phyloP scores from a whole-genome alignment of 768 basidiomycete genomes.

The Lyophyllum shimeji region DNA sequence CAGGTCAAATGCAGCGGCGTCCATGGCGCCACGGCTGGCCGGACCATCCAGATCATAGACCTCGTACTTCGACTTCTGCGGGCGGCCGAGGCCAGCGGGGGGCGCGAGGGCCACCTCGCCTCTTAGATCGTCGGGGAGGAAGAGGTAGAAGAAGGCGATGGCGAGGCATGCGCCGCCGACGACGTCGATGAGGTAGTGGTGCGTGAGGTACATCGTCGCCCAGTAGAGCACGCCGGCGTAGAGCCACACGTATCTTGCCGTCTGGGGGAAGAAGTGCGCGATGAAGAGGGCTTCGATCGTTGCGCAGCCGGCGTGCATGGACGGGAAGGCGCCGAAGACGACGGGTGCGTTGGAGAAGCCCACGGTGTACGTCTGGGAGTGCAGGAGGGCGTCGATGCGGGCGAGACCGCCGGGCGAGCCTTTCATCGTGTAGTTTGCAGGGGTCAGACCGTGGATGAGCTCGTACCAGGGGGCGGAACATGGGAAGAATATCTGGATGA shows the following conservation, averaged over 20 bases:
- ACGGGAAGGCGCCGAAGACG: constrained; percentile 96
- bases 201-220: constrained; percentile 98
- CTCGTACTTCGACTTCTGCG: constrained; percentile 64
- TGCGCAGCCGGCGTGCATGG: constrained; percentile 86
- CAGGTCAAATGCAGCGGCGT: constrained; percentile 55
- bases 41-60: constrained; percentile 76
- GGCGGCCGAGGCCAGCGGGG: constrained; percentile 35
- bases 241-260: constrained; percentile 66
- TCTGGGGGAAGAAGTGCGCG: constrained; percentile 89
- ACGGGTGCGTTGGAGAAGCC: constrained; percentile 87
- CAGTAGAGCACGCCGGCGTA: constrained; percentile 91
- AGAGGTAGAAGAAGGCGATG: constrained; percentile 82
- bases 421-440: constrained; percentile 88
- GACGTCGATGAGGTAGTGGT: constrained; percentile 98
- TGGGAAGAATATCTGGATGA: constrained; percentile 86
- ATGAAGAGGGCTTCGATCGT: constrained; percentile 93
- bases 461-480: constrained; percentile 99
- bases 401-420: constrained; percentile 93
- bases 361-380: constrained; percentile 69
- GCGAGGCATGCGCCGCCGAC: constrained; percentile 92
- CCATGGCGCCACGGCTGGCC: constrained; percentile 34
- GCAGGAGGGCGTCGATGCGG: constrained; percentile 89
- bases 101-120: constrained; percentile 49
- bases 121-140: constrained; percentile 80
- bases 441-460: constrained; percentile 92